Evolutionary conservation across 805 yeast genomes (phyloP).

Genomic region (Candida maltosa): DNA sequence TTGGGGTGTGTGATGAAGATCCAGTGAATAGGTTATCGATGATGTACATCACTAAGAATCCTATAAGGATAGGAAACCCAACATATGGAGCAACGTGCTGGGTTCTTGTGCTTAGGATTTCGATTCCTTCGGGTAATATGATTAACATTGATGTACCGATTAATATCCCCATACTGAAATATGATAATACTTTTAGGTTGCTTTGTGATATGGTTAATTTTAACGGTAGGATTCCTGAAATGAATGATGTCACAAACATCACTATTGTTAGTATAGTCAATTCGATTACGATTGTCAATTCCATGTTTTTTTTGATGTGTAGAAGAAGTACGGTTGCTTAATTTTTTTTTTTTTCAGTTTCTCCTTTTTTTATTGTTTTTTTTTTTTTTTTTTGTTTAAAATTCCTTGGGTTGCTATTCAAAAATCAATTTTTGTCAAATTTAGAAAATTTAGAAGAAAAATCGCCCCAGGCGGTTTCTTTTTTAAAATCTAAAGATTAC

Average conservation of each 20-base stretch:
- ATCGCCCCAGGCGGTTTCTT: constrained; percentile 23
- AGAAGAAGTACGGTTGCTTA: no score
- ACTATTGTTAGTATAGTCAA: constrained; percentile 8
- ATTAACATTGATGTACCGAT: constrained; percentile 57
- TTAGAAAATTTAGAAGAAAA: constrained; percentile 23
- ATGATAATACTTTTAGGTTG: constrained; percentile 36
- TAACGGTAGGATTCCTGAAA: constrained; percentile 16
- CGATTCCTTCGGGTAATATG: constrained; percentile 66
- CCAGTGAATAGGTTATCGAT: no score
- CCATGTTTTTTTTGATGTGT: neutral
- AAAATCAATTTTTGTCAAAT: constrained; percentile 11
- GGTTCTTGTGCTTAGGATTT: constrained; percentile 13
- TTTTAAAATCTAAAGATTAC: constrained; percentile 28
- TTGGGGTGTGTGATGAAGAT: constrained; percentile 5
- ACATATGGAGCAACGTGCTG: constrained; percentile 17
- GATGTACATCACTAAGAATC: constrained; percentile 52
- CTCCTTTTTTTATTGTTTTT: neutral
- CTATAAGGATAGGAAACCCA: constrained; percentile 50
- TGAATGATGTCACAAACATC: constrained; percentile 18
- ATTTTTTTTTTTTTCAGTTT: neutral
- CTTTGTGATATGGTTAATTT: constrained; percentile 8
- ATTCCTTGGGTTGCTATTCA: neutral
- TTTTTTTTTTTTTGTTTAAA: constrained; percentile 1
- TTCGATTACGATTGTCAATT: constrained; percentile 1
- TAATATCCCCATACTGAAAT: constrained; percentile 57